These are phyloP conservation scores for Mariannaea sp. DNA, from an alignment of 2,329 filamentous ascomycete species.

Conservation along the genomic window DNA sequence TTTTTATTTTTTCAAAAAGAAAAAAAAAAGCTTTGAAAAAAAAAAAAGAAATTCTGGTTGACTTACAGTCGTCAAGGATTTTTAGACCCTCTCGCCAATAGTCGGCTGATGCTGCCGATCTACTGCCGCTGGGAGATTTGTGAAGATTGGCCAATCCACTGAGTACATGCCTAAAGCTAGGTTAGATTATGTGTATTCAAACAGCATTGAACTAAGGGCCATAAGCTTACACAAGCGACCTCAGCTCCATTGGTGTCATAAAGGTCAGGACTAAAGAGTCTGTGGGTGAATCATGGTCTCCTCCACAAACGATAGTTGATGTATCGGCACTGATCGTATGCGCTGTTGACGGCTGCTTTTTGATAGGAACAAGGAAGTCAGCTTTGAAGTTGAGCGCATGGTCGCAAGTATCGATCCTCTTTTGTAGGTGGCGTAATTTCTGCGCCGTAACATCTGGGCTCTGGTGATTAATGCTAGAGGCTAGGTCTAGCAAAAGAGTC, in stretches of 20 bases:
- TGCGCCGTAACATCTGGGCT: constrained; percentile 58
- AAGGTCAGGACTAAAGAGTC: constrained; percentile 66
- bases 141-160: constrained; percentile 56
- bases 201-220: not conserved
- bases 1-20: no score
- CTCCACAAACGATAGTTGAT: constrained; percentile 56
- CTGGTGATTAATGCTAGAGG: constrained; percentile 69
- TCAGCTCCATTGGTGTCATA: constrained; percentile 63
- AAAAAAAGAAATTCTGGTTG: no score
- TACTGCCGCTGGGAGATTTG: constrained; percentile 42
- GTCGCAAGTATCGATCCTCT: constrained; percentile 62
- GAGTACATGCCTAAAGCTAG: constrained; percentile 54
- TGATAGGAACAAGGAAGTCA: constrained; percentile 61
- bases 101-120: constrained; percentile 44
- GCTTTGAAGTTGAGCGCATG: constrained; percentile 54
- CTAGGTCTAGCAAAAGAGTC: constrained; percentile 70
- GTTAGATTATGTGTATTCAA: constrained; percentile 25
- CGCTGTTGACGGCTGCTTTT: constrained; percentile 52
- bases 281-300: constrained; percentile 48
- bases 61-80: constrained; percentile 54
- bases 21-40: no score
- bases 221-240: constrained; percentile 56
- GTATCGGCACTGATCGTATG: constrained; percentile 63
- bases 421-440: constrained; percentile 67
- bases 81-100: constrained; percentile 51